Percentiles rank a stretch among this genome's conserved stretches.
phyloP scores from a whole-genome alignment of 2,329 filamentous ascomycete genomes.

The Pseudocercospora ulei region DNA sequence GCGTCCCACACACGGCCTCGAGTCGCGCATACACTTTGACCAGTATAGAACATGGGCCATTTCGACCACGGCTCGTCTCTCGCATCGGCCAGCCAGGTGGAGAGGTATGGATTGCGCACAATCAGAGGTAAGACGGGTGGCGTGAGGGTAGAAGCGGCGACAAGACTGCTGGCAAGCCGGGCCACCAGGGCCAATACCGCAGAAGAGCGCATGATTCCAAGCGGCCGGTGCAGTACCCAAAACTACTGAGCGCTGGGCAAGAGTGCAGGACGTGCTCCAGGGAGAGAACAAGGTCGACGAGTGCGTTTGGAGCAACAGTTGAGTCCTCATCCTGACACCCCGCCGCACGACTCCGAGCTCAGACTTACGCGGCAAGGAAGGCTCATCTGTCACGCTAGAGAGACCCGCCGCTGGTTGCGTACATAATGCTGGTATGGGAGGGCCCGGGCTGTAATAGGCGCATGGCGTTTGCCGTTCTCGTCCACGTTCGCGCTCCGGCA shows the following conservation, averaged over 20 bases:
- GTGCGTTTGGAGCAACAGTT: not conserved
- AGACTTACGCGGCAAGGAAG: conserved; percentile 11
- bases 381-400: conserved; percentile 18
- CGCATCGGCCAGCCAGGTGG: conserved; percentile 53
- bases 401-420: too few relatives aligned
- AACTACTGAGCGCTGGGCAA: conserved; percentile 1
- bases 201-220: conserved; percentile 20
- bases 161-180: conserved; percentile 22
- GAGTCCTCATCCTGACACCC: not conserved
- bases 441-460: too few relatives aligned
- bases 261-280: conserved; percentile 3
- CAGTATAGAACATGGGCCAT: conserved; percentile 82
- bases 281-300: not conserved
- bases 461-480: not conserved
- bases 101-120: conserved; percentile 45
- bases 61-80: conserved; percentile 65
- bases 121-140: conserved; percentile 46
- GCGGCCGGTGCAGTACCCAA: not conserved
- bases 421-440: too few relatives aligned
- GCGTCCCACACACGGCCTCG: not conserved
- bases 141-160: conserved; percentile 45
- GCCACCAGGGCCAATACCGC: conserved; percentile 21
- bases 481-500: not conserved
- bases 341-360: conserved; percentile 7
- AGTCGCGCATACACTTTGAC: conserved; percentile 47